A percentile compares a stretch with the other conserved stretches of the same genome.
phyloP scores from a whole-genome alignment of 768 basidiomycete species.

The Tylopilus balloui region DNA sequence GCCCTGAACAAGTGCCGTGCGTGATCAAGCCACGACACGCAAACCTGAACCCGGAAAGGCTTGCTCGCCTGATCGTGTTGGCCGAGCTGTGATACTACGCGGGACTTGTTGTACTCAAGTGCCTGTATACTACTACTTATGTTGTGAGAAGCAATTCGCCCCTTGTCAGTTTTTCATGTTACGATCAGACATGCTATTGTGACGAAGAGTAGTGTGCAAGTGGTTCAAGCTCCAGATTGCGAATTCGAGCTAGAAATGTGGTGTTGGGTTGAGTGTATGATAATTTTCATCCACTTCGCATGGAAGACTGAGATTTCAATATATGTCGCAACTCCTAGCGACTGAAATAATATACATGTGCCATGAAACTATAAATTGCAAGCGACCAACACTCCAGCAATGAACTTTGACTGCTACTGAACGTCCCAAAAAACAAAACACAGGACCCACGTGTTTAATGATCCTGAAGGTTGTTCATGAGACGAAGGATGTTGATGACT shows the following conservation, averaged over 20 bases:
- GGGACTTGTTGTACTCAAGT: not conserved
- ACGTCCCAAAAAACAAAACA: not conserved
- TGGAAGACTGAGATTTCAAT: constrained; percentile 5
- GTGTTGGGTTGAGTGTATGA: not conserved
- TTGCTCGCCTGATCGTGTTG: constrained; percentile 10
- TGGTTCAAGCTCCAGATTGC: too few species aligned
- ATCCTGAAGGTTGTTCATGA: constrained; percentile 57
- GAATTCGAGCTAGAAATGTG: not conserved
- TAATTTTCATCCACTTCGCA: not conserved
- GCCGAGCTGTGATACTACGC: constrained; percentile 2
- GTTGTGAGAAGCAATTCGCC: not conserved
- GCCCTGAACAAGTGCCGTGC: constrained; percentile 11
- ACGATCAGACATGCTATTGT: not conserved
- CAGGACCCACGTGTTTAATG: constrained; percentile 22
- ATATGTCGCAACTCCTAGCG: not conserved
- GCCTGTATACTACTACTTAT: not conserved
- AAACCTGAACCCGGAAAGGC: constrained; percentile 7
- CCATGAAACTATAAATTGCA: constrained; percentile 4
- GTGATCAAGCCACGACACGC: constrained; percentile 7
- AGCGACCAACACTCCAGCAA: not conserved
- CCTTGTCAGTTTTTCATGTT: not conserved
- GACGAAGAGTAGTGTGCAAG: too few species aligned
- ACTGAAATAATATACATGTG: constrained; percentile 24
- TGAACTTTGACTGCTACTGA: not conserved
- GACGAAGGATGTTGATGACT: constrained; percentile 85